Base-by-base conservation (phyloP, 768 basidiomycete species). In the Coprinopsis sp. region DNA sequence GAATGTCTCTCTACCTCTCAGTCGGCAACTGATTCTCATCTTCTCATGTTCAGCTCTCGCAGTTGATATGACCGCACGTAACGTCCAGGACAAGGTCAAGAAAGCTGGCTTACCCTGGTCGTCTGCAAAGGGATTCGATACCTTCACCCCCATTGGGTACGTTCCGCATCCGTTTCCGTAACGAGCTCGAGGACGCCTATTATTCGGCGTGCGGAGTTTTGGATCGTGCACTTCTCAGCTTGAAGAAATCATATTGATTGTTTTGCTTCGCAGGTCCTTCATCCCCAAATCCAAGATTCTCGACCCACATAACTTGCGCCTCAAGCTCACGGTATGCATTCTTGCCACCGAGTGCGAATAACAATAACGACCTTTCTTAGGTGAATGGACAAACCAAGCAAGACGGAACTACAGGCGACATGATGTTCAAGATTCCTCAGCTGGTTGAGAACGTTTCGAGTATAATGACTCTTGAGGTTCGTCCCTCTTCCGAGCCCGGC, bases 71-170 rank as follows among this genome's bases (percentile, higher is more conserved):
- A 98, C 96, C 1, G 96, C 87, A 6, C 79, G 96, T 12, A 98
- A 98, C 67, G 68, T 97, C 60, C 96, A 99, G 64, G 88, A 96
- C 46, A 82, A 81, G 38, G 90, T 90, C 39, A 95, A 95, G 71
- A 88, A 86, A 58, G 84, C 82, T 40, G 91, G 96, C 8, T 75
- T 98, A n/a, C 96, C 96, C 1, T 99, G 96, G 96, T 82, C 85
- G n/a, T 77, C 93, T 10, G 90, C 85, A 2, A 98, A 99, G 65
- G 95, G 95, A 2, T 96, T 97, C 55, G 95, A 99, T 63, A 94
- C 92, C 0, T 98, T 94, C 68, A 91, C 89, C 4, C 93, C 93
- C 2, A 77, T 95, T 52, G 85, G 92, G 91, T 90, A 58, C 33
- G 64, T 60, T 30, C n/a, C n/a, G n/a, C n/a, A n/a, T 44, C 45